A percentile compares a stretch with the other conserved stretches of the same genome.
phyloP scores from a whole-genome alignment of 2,329 filamentous ascomycete genomes.

The Lecanosticta acicola region DNA sequence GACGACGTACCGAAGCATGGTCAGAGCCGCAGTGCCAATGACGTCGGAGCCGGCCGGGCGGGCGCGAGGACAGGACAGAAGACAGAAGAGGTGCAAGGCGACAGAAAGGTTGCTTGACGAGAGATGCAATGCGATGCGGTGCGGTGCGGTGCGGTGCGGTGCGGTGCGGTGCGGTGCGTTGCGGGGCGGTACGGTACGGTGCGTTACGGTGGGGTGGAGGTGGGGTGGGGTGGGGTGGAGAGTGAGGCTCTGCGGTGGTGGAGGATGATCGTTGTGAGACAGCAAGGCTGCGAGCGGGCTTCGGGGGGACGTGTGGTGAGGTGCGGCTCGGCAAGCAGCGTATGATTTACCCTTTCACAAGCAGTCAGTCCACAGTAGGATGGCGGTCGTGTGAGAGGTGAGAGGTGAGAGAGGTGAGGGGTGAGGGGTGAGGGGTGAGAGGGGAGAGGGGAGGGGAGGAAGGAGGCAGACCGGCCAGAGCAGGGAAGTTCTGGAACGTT shows the following conservation, averaged over 20 bases:
- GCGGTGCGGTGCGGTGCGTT: background rate
- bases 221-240: background rate
- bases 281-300: background rate
- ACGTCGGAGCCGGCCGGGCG: slow-evolving; percentile 2
- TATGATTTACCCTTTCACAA: too few relatives aligned
- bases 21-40: slow-evolving; percentile 11
- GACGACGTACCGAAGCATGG: slow-evolving; percentile 13
- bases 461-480: too few relatives aligned
- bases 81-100: background rate
- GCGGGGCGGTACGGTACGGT: background rate
- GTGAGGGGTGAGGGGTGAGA: too few relatives aligned
- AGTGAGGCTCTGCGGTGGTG: background rate
- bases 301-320: too few relatives aligned
- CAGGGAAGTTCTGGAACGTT: too few relatives aligned
- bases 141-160: too few relatives aligned
- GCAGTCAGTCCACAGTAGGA: too few relatives aligned
- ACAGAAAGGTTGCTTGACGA: too few relatives aligned
- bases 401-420: too few relatives aligned
- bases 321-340: background rate
- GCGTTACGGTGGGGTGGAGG: background rate
- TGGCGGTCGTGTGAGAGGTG: too few relatives aligned
- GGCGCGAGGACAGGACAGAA: slow-evolving; percentile 5
- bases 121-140: too few relatives aligned
- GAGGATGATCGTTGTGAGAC: background rate
- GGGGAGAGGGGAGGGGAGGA: too few relatives aligned